These are phyloP conservation scores for Roridomyces roridus DNA, from an alignment of 768 basidiomycete species.

Conservation along the genomic window DNA sequence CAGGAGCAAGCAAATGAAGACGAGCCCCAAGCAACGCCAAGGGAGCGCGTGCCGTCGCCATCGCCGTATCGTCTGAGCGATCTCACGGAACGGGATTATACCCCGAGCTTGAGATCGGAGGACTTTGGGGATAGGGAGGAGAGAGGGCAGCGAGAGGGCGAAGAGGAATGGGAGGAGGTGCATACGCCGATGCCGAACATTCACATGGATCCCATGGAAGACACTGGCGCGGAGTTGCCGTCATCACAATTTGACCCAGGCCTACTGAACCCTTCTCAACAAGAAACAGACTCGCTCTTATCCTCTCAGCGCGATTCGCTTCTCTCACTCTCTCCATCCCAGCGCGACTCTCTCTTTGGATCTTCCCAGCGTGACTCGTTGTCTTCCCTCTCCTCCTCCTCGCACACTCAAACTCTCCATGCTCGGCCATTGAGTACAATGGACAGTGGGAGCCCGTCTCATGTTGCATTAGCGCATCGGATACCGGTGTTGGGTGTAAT, in stretches of 20 bases:
- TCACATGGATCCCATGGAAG: too few species aligned
- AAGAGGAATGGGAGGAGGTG: neutral
- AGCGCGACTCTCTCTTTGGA: neutral
- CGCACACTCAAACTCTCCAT: slow-evolving; percentile 7
- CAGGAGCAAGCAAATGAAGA: too few species aligned
- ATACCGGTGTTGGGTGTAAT: slow-evolving; percentile 37
- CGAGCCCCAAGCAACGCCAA: too few species aligned
- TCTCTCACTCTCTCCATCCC: neutral
- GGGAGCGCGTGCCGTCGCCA: neutral
- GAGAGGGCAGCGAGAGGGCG: neutral
- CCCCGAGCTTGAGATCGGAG: slow-evolving; percentile 12
- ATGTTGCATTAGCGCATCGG: slow-evolving; percentile 42
- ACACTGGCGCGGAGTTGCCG: too few species aligned
- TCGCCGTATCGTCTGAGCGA: slow-evolving; percentile 20
- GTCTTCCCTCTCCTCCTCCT: neutral
- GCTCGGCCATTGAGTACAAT: slow-evolving; percentile 30
- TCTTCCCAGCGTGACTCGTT: neutral
- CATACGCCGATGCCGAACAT: neutral
- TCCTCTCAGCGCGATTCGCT: neutral
- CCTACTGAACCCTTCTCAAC: neutral
- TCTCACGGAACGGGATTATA: slow-evolving; percentile 23
- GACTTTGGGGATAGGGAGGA: neutral
- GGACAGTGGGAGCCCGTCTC: slow-evolving; percentile 42
- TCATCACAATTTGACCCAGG: too few species aligned
- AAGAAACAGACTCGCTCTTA: neutral